phyloP scores from a whole-genome alignment of 202 grass and related monocot genomes.

The Alloteropsis angusta region DNA sequence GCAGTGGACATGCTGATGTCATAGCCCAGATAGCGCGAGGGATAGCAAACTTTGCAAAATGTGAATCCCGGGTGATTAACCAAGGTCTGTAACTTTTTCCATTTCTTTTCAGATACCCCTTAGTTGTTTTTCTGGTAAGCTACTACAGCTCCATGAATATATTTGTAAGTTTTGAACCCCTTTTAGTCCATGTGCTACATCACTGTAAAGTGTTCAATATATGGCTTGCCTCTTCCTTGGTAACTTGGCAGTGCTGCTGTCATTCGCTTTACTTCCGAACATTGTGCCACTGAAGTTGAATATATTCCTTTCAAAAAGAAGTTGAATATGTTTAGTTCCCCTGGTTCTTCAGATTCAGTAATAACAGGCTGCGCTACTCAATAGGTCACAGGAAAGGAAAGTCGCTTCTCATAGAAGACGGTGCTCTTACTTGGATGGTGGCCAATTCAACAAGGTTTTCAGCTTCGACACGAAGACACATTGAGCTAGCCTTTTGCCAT shows the following conservation, averaged over 20 bases:
- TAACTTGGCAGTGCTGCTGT: not conserved
- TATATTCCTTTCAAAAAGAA: not conserved
- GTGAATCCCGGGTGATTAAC: slow-evolving; percentile 82
- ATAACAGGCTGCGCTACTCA: not conserved
- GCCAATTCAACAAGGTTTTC: slow-evolving; percentile 49
- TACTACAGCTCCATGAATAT: not conserved
- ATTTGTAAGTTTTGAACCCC: not conserved
- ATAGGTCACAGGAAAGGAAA: slow-evolving; percentile 72
- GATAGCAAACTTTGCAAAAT: slow-evolving; percentile 93
- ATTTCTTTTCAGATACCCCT: not conserved
- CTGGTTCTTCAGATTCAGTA: not conserved
- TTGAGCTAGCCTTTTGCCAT: slow-evolving; percentile 89
- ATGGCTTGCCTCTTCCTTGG: not conserved
- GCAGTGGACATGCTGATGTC: slow-evolving; percentile 64
- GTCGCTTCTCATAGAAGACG: slow-evolving; percentile 85
- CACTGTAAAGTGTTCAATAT: not conserved
- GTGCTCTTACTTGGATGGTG: slow-evolving; percentile 65
- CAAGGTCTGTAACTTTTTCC: slow-evolving; percentile 50
- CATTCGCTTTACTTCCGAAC: not conserved
- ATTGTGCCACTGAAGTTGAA: not conserved
- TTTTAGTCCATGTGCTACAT: not conserved
- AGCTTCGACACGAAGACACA: slow-evolving; percentile 52
- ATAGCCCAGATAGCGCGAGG: slow-evolving; percentile 92
- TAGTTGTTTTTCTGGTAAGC: not conserved
- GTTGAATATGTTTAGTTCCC: not conserved